Evolutionary conservation across 805 yeast genomes (phyloP), one percentile per base, ranked within the genome.

Genomic region (Wickerhamiella alocasiicola): DNA sequence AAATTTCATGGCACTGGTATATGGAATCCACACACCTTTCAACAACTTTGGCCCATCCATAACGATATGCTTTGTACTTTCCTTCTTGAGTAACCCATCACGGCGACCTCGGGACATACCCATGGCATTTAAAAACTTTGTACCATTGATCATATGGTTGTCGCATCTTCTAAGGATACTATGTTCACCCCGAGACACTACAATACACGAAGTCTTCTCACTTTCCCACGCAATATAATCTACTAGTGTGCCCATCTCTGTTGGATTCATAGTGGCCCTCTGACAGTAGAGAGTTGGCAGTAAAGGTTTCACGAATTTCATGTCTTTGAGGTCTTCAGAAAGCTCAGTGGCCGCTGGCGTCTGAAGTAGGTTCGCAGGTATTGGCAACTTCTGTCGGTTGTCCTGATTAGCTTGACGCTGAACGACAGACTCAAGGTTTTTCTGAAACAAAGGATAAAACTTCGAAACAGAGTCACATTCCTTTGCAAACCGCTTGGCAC

Each of bases 331-430:
- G n/a, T n/a, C n/a, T n/a, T n/a, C n/a, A n/a, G n/a, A n/a, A n/a
- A n/a, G n/a, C n/a, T n/a, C n/a, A n/a, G n/a, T n/a, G n/a, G n/a
- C n/a, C n/a, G n/a, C n/a, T n/a, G n/a, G n/a, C n/a, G n/a, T n/a
- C n/a, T n/a, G n/a, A n/a, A n/a, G n/a, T n/a, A n/a, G n/a, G n/a
- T n/a, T n/a, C n/a, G n/a, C n/a, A n/a, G n/a, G n/a, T n/a, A n/a
- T n/a, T n/a, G n/a, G n/a, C 21, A 59, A 54, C 42, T 59, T 63
- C 26, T 52, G 45, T 3, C 64, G 56, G 15, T 63, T 51, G 21
- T 53, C 49, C 34, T 46, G 47, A 44, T 62, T 61, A 18, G 50
- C 38, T 4, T 60, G 61, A 16, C 58, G 60, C 42, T 59, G 57
- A 23, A 62, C 44, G 17, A 62, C 47, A 9, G 46, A 41, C 17